These are phyloP conservation scores for Xylariaceae sp. DNA, from an alignment of 2,329 filamentous ascomycete species.

Conservation along the genomic window DNA sequence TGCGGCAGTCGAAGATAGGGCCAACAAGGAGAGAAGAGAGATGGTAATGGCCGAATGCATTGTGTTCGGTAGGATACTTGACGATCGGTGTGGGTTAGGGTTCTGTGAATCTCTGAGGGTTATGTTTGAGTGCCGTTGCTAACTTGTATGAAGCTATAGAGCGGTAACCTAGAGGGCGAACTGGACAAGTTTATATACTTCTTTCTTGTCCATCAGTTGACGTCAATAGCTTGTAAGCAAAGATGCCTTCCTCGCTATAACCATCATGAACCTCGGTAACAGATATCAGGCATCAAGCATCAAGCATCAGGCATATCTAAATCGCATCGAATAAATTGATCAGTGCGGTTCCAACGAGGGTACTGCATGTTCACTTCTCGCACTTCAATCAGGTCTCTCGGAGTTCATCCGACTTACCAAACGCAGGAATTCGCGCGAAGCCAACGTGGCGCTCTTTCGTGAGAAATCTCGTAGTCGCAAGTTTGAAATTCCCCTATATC, in stretches of 20 bases:
- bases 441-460: not conserved
- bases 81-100: not conserved
- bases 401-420: not conserved
- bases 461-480: too few relatives aligned
- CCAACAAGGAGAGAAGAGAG: slow-evolving; percentile 8
- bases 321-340: too few relatives aligned
- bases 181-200: not conserved
- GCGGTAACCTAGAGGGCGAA: not conserved
- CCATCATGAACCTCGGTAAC: too few relatives aligned
- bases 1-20: slow-evolving; percentile 5
- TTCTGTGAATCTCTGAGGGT: not conserved
- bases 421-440: not conserved
- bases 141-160: not conserved
- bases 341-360: not conserved
- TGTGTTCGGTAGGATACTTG: not conserved
- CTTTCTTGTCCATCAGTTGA: not conserved
- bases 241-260: too few relatives aligned
- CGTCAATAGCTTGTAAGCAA: not conserved
- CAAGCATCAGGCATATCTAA: too few relatives aligned
- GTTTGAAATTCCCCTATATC: too few relatives aligned
- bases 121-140: not conserved
- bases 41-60: slow-evolving; percentile 1
- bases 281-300: too few relatives aligned
- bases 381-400: not conserved
- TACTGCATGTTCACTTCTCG: not conserved